phyloP scores from a whole-genome alignment of 73 alveolate genomes.

The Stentor roeselii region DNA sequence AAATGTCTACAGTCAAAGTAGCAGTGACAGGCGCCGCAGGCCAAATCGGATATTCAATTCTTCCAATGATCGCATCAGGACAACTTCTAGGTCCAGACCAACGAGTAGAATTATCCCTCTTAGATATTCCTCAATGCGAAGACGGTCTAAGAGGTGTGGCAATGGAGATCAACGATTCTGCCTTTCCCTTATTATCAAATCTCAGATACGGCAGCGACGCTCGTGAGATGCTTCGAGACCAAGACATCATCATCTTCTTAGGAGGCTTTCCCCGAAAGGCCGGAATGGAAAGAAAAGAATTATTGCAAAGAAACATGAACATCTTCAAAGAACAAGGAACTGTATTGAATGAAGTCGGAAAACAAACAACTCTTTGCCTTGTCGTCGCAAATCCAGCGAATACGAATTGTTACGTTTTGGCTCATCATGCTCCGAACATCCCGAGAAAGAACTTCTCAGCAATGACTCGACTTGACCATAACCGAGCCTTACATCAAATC shows the following conservation, averaged over 20 bases:
- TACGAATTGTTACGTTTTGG: slow-evolving; percentile 72
- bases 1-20: no score
- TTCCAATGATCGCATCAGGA: slow-evolving; percentile 67
- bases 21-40: slow-evolving; percentile 94
- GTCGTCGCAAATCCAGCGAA: slow-evolving; percentile 92
- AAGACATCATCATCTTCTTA: slow-evolving; percentile 74
- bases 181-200: slow-evolving; percentile 60
- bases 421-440: slow-evolving; percentile 68
- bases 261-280: slow-evolving; percentile 89
- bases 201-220: slow-evolving; percentile 70
- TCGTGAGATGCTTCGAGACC: slow-evolving; percentile 66
- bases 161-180: slow-evolving; percentile 79
- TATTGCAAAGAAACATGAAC: slow-evolving; percentile 66
- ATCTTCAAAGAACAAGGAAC: slow-evolving; percentile 81
- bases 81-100: slow-evolving; percentile 58
- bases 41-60: slow-evolving; percentile 70
- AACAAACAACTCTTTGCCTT: slow-evolving; percentile 68
- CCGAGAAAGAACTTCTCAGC: slow-evolving; percentile 76
- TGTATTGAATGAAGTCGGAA: slow-evolving; percentile 71
- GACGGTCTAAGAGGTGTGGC: slow-evolving; percentile 67
- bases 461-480: slow-evolving; percentile 82
- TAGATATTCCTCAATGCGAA: slow-evolving; percentile 71
- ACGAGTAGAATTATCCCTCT: slow-evolving; percentile 52
- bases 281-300: slow-evolving; percentile 90
- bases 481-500: slow-evolving; percentile 66